Base-by-base conservation (phyloP, 768 basidiomycete species). In the Exsudoporus frostii region DNA sequence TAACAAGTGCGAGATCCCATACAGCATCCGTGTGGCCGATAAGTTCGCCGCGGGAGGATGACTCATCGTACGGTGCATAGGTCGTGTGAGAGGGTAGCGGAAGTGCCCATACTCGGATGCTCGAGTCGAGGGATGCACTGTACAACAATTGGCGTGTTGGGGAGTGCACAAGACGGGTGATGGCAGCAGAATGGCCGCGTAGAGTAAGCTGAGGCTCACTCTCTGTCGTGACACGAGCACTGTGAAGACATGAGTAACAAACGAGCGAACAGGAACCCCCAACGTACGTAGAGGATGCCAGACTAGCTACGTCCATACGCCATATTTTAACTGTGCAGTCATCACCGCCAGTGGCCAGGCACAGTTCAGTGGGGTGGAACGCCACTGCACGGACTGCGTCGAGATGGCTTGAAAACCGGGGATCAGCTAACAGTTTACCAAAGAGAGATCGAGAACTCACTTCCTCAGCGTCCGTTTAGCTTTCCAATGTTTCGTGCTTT, bases 251-350 rank as follows among this genome's bases (percentile, higher is more conserved):
- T 60, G 30, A 63, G 54, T 33, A 27, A 45, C 17, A 19, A n/a
- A 45, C 9, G 7, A 41, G 17, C 0, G 4, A 48, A 44, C 32
- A 32, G 42, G 54, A 62, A 50, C 47, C 36, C 55, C 48, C 0
- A 39, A 83, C 91, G 67, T 74, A 94, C 92, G 80, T 80, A 51
- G 85, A 84, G 39, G 88, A 87, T 29, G 90, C 79, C 54, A 94
- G 74, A 60, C 82, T 78, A 37, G 83, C 74, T 15, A 88, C 80
- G 59, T 96, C 91, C 74, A 92, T 81, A 51, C 91, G 81, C 97
- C 97, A 99, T 48, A 98, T 82, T 71, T 99, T 99, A 50, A 98
- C 86, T 7, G 92, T 94, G 67, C 84, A 90, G 66, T 99, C 97
- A 66, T 98, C 96, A 27, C 94, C 92, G 22, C 88, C 97, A 42